phyloP scores from a whole-genome alignment of 2,329 filamentous ascomycete genomes.

The Ilyonectria mors-panacis region DNA sequence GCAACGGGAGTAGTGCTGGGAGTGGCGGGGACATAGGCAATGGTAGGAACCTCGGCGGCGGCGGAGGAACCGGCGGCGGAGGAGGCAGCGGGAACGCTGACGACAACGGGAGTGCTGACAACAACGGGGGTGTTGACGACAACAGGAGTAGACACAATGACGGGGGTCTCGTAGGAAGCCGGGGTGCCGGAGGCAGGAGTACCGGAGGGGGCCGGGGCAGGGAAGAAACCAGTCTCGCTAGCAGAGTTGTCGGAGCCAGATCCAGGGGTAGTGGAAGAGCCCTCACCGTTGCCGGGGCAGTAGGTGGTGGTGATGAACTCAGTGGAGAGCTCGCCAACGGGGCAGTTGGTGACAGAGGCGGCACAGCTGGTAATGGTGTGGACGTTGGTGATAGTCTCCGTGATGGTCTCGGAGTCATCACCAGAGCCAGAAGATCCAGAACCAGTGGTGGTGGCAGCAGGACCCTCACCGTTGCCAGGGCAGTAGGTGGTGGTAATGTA shows the following conservation, averaged over 20 bases:
- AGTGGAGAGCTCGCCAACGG: constrained; percentile 31
- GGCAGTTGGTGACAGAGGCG: constrained; percentile 33
- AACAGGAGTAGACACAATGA: not conserved
- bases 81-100: not conserved
- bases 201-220: constrained; percentile 8
- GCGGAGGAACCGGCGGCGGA: constrained; percentile 10
- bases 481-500: constrained; percentile 39
- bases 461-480: constrained; percentile 18
- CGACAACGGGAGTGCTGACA: constrained; percentile 10
- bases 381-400: constrained; percentile 27
- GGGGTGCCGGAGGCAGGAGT: constrained; percentile 6
- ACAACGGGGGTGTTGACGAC: not conserved
- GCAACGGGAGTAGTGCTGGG: constrained; percentile 12
- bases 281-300: constrained; percentile 34
- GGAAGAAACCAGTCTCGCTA: constrained; percentile 9
- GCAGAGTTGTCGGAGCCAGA: not conserved
- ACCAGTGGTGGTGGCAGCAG: not conserved
- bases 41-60: constrained; percentile 16
- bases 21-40: constrained; percentile 15
- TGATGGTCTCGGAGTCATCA: constrained; percentile 2
- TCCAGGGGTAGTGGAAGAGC: not conserved
- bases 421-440: not conserved
- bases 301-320: constrained; percentile 36
- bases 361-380: constrained; percentile 34
- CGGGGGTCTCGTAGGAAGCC: not conserved